Evolutionary conservation across 192 early-diverging fungal species (phyloP).

Genomic region (Dimargaris cristalligena): DNA sequence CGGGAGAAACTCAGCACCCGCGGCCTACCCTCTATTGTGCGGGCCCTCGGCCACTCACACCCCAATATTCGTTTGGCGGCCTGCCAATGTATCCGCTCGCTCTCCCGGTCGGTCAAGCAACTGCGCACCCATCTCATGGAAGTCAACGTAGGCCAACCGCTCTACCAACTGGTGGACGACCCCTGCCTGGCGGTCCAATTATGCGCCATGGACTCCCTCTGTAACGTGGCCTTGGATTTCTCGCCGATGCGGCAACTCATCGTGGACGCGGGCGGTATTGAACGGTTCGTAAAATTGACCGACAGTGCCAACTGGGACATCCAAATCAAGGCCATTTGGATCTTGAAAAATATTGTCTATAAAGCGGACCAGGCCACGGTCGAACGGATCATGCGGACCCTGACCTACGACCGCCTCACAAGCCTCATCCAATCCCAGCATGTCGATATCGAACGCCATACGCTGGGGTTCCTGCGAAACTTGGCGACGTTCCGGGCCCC

Average conservation of each 20-base stretch:
- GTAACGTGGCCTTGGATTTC: slow-evolving; percentile 75
- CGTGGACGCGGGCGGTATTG: slow-evolving; percentile 53
- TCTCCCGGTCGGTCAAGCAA: slow-evolving; percentile 58
- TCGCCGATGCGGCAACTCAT: slow-evolving; percentile 59
- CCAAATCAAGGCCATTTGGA: slow-evolving; percentile 1
- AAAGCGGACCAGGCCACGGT: background rate
- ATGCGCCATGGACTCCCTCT: slow-evolving; percentile 56
- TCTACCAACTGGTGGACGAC: slow-evolving; percentile 35
- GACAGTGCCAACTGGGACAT: slow-evolving; percentile 12
- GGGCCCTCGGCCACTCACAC: slow-evolving; percentile 36
- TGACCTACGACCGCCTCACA: slow-evolving; percentile 1
- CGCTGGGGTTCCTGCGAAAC: slow-evolving; percentile 8
- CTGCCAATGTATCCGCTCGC: slow-evolving; percentile 56
- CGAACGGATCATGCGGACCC: background rate
- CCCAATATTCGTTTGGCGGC: slow-evolving; percentile 49
- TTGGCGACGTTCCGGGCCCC: background rate
- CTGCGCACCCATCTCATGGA: slow-evolving; percentile 67
- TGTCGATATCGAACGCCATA: background rate
- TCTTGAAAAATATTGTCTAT: background rate
- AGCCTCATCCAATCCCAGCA: background rate
- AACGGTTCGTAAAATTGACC: slow-evolving; percentile 44
- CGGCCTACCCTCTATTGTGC: slow-evolving; percentile 51
- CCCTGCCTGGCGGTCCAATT: slow-evolving; percentile 31
- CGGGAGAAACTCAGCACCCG: slow-evolving; percentile 27
- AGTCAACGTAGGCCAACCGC: slow-evolving; percentile 45